Evolutionary conservation across 2,329 filamentous ascomycete species (phyloP), one percentile per base, ranked within the genome.

Genomic region (Apiospora kogelbergensis): DNA sequence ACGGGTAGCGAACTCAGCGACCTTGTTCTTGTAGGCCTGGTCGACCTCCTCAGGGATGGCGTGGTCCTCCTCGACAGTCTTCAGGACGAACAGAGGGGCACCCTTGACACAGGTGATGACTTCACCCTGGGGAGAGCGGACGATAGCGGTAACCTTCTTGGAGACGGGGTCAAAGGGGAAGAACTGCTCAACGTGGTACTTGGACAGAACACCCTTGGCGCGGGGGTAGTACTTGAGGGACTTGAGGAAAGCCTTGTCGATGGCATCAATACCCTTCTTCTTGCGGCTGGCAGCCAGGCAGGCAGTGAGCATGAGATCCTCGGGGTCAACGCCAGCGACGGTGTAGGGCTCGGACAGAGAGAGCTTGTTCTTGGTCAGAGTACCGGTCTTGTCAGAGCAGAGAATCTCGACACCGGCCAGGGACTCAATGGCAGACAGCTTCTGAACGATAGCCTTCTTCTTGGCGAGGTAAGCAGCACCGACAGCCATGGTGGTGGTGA

Each of bases 231-330:
- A 91, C 79, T 89, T 89, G 72, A 97, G 89, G 26, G 92, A 88
- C 85, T 96, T 97, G 75, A 97, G 87, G 86, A 97, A 97, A 79
- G 93, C 94, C 87, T 95, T 96, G 88, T 97, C 94, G 75, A 97
- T 97, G 74, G 94, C 93, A 79, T 97, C 94, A 73, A 97, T 95
- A 85, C 93, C 94, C 87, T 97, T 97, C 88, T 95, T 95, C 89
- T 96, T 97, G 84, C 93, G 92, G 74, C 92, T 95, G 72, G 94
- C 93, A 77, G 94, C 94, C 77, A 97, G 84, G 81, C 94, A 97
- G 77, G 94, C 94, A 84, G 93, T 96, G 73, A 97, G 87, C 93
- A 97, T 97, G 72, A 97, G 91, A 76, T 97, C 93, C 81, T 96
- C 92, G 44, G 91, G 88, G 74, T 95, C 92, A 70, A 97, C 92